These are phyloP conservation scores for Ziziphus jujuba DNA, from an alignment of 306 rosid genomes.

Conservation along the genomic window DNA sequence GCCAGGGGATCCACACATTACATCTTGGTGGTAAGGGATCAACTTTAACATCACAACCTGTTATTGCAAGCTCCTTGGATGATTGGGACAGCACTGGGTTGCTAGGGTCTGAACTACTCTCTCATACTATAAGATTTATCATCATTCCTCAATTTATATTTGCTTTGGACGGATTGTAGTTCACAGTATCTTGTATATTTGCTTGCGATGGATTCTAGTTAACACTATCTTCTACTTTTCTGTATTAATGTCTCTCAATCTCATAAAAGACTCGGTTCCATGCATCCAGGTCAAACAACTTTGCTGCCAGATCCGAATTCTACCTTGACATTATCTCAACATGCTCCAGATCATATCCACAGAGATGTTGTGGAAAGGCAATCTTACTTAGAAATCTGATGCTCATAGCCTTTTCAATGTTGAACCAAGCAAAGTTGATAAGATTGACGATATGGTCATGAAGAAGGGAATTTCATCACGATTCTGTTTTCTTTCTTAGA, in stretches of 20 bases:
- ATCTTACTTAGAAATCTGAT: conserved; percentile 56
- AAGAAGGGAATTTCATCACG: conserved; percentile 48
- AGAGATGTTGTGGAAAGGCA: conserved; percentile 63
- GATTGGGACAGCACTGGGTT: conserved; percentile 76
- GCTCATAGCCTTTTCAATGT: conserved; percentile 64
- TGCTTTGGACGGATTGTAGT: neutral
- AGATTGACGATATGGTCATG: conserved; percentile 68
- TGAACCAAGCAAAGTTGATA: conserved; percentile 73
- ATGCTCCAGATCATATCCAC: conserved; percentile 56
- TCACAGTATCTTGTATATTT: too few species aligned
- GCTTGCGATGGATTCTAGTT: too few species aligned
- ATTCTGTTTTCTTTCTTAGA: neutral
- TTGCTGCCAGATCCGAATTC: conserved; percentile 65
- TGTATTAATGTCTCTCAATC: conserved; percentile 18
- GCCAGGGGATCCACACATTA: conserved; percentile 37
- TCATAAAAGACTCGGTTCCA: too few species aligned
- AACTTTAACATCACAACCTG: conserved; percentile 28
- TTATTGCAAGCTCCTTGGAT: conserved; percentile 43
- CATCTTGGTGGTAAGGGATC: conserved; percentile 40
- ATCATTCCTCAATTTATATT: neutral
- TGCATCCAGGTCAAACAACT: conserved; percentile 69
- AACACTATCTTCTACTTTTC: too few species aligned
- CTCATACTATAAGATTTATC: conserved; percentile 61
- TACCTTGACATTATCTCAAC: conserved; percentile 73
- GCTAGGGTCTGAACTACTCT: conserved; percentile 59